Evolutionary conservation across 2,329 filamentous ascomycete species (phyloP).

Genomic region (Pseudophaeomoniella oleicola): DNA sequence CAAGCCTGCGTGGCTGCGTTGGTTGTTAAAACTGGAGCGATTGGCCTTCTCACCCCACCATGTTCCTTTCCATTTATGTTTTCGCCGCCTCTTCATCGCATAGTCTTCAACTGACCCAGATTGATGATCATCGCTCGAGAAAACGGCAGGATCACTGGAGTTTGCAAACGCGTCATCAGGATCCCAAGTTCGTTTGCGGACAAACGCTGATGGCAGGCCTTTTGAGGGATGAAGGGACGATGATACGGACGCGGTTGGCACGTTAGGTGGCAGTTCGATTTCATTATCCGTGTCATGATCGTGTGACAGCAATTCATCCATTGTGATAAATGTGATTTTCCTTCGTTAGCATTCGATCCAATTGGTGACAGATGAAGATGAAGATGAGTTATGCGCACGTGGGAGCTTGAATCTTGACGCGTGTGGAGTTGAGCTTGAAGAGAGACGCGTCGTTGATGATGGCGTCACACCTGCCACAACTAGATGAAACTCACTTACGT

Average conservation of each 20-base stretch:
- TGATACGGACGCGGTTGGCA: background rate
- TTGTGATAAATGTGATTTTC: background rate
- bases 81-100: constrained; percentile 5
- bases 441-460: background rate
- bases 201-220: background rate
- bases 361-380: no score
- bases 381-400: background rate
- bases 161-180: background rate
- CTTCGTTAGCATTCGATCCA: no score
- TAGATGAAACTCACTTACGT: no score
- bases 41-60: constrained; percentile 12
- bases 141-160: constrained; percentile 24
- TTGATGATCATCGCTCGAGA: constrained; percentile 32
- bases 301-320: background rate
- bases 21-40: background rate
- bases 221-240: background rate
- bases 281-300: background rate
- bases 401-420: background rate
- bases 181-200: background rate
- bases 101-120: constrained; percentile 28
- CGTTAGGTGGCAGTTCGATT: background rate
- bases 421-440: background rate
- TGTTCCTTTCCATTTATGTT: constrained; percentile 11
- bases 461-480: no score
- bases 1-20: background rate